Conservation (phyloP, 108 stramenopile genomes). For the Cyclotella kingstonii region DNA sequence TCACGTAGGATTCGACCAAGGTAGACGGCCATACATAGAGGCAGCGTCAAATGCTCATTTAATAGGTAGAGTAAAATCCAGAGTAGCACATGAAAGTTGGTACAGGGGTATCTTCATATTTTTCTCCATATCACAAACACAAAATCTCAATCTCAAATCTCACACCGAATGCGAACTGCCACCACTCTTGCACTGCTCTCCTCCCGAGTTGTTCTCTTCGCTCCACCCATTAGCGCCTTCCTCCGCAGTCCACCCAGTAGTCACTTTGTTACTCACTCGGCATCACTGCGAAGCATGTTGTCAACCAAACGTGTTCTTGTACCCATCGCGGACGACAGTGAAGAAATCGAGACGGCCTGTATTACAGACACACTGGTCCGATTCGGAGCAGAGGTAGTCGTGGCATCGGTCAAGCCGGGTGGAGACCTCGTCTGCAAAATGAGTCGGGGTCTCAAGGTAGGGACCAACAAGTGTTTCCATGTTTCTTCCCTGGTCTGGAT, state of each 20-base stretch:
- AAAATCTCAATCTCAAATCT: not conserved
- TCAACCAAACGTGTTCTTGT: conserved; percentile 83
- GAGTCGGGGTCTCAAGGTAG: conserved; percentile 80
- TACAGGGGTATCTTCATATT: no score
- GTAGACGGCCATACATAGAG: no score
- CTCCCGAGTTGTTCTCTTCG: no score
- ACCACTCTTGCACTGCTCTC: no score
- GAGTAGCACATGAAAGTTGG: no score
- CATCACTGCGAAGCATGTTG: conserved; percentile 32
- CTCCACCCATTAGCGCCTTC: not conserved
- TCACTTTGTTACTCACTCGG: conserved; percentile 1
- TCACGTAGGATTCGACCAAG: no score
- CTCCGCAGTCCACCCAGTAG: conserved; percentile 2
- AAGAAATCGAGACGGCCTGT: conserved; percentile 96
- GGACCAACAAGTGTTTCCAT: not conserved
- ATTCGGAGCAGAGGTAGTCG: conserved; percentile 89
- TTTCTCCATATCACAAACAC: no score
- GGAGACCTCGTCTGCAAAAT: conserved; percentile 79
- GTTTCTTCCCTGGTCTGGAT: not conserved
- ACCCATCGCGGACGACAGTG: conserved; percentile 93
- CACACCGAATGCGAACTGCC: no score
- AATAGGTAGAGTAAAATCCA: no score
- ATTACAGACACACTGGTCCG: conserved; percentile 92
- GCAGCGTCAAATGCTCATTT: no score
- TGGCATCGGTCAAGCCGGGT: conserved; percentile 85